A percentile compares a stretch with the other conserved stretches of the same genome.
phyloP scores from a whole-genome alignment of 495 filamentous ascomycete genomes.

The Penicillium paradoxum region DNA sequence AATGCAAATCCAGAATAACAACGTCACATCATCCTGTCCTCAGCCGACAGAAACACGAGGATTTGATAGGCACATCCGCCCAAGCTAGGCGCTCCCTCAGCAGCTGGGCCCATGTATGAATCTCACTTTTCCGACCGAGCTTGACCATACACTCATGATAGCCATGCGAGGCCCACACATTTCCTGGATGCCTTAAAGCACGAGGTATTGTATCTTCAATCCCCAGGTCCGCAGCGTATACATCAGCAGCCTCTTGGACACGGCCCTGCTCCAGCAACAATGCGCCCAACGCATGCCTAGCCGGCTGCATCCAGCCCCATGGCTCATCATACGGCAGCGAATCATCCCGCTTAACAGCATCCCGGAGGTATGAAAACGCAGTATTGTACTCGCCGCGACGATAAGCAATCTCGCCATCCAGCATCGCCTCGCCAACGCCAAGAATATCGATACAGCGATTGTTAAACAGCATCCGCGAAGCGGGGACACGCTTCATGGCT shows the following conservation, averaged over 20 bases:
- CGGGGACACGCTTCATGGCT: slow-evolving; percentile 42
- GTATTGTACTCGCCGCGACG: slow-evolving; percentile 49
- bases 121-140: slow-evolving; percentile 46
- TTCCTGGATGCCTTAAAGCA: slow-evolving; percentile 56
- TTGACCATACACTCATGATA: slow-evolving; percentile 57
- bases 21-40: not conserved
- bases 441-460: slow-evolving; percentile 60
- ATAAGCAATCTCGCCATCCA: slow-evolving; percentile 66
- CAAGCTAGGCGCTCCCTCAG: slow-evolving; percentile 45
- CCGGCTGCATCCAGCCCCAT: slow-evolving; percentile 67
- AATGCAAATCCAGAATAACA: not conserved
- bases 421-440: slow-evolving; percentile 54
- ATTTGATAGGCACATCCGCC: slow-evolving; percentile 55
- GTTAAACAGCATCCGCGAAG: slow-evolving; percentile 58
- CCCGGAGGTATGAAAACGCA: slow-evolving; percentile 51
- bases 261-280: slow-evolving; percentile 57
- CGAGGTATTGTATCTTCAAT: slow-evolving; percentile 50
- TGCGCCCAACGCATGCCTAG: slow-evolving; percentile 60
- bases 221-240: slow-evolving; percentile 61
- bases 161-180: slow-evolving; percentile 65
- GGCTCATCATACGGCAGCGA: slow-evolving; percentile 60
- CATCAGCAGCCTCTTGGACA: slow-evolving; percentile 47
- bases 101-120: slow-evolving; percentile 43
- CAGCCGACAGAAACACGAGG: slow-evolving; percentile 59
- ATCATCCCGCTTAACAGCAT: slow-evolving; percentile 52